Conservation (phyloP, 176 grass and related monocot genomes). For the Neostapfia colusana region DNA sequence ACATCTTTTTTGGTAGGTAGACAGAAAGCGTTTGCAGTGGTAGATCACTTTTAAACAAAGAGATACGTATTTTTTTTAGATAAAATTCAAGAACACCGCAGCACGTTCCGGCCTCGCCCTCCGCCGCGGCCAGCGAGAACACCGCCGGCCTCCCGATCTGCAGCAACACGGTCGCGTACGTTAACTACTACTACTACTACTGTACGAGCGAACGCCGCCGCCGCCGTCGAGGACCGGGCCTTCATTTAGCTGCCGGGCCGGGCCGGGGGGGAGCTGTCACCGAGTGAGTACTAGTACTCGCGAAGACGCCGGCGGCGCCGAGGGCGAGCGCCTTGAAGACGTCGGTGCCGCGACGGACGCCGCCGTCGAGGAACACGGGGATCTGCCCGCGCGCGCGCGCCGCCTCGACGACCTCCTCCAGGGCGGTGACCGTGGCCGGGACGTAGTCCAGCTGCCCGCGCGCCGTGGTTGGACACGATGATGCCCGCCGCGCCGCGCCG, state of each 20-base stretch:
- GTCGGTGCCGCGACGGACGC: constrained; percentile 89
- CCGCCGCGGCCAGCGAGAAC: constrained; percentile 82
- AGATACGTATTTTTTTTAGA: no score
- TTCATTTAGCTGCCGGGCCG: no score
- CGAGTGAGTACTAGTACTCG: no score
- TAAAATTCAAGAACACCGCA: no score
- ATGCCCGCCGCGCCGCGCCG: constrained; percentile 78
- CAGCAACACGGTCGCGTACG: background rate
- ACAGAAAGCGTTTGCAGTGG: no score
- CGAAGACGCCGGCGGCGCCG: constrained; percentile 87
- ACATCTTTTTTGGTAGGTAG: no score
- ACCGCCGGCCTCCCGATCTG: constrained; percentile 89
- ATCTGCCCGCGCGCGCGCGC: constrained; percentile 68
- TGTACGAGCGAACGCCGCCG: no score
- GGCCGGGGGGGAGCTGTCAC: no score
- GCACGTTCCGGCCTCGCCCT: constrained; percentile 73
- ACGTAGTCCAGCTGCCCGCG: constrained; percentile 87
- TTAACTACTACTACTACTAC: no score
- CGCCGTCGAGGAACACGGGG: constrained; percentile 93
- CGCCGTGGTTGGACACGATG: constrained; percentile 95
- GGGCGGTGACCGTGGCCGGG: constrained; percentile 81
- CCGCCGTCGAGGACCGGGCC: no score
- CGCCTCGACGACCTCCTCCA: constrained; percentile 83
- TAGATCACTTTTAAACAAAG: no score
- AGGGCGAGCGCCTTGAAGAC: constrained; percentile 98